These are phyloP conservation scores for Pharus latifolius DNA, from an alignment of 176 grass and related monocot genomes.

Conservation along the genomic window DNA sequence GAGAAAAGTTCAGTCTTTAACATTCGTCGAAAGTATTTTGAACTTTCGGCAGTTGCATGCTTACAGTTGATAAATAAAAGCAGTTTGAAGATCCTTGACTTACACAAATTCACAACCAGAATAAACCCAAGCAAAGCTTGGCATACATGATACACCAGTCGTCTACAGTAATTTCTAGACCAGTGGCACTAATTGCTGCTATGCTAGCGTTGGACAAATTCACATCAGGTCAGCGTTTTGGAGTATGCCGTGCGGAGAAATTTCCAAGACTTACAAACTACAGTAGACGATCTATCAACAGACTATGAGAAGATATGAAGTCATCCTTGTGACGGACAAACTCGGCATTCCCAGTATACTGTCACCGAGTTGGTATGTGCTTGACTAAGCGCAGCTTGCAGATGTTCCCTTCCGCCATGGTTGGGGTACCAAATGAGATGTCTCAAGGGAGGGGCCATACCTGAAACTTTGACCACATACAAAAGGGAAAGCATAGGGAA, in stretches of 20 bases:
- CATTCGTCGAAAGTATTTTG: too few species aligned
- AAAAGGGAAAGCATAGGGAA: background rate
- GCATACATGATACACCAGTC: too few species aligned
- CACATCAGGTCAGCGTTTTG: background rate
- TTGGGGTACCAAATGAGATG: too few species aligned
- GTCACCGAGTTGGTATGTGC: background rate
- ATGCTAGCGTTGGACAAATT: background rate
- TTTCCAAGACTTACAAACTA: background rate
- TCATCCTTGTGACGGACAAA: background rate
- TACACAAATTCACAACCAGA: too few species aligned
- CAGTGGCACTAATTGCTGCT: too few species aligned
- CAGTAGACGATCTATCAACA: background rate
- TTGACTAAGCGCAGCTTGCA: background rate
- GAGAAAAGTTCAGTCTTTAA: too few species aligned
- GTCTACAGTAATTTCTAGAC: too few species aligned
- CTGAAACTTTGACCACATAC: background rate
- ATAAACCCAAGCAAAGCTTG: too few species aligned
- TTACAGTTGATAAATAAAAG: too few species aligned
- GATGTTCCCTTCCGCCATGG: background rate
- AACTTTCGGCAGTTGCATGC: too few species aligned
- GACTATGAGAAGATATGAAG: background rate
- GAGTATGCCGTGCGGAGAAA: background rate
- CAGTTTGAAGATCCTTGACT: too few species aligned
- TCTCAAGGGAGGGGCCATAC: background rate
- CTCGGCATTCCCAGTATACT: background rate